These are phyloP conservation scores for Monosporascus sp. DNA, from an alignment of 2,329 filamentous ascomycete species.

Conservation along the genomic window DNA sequence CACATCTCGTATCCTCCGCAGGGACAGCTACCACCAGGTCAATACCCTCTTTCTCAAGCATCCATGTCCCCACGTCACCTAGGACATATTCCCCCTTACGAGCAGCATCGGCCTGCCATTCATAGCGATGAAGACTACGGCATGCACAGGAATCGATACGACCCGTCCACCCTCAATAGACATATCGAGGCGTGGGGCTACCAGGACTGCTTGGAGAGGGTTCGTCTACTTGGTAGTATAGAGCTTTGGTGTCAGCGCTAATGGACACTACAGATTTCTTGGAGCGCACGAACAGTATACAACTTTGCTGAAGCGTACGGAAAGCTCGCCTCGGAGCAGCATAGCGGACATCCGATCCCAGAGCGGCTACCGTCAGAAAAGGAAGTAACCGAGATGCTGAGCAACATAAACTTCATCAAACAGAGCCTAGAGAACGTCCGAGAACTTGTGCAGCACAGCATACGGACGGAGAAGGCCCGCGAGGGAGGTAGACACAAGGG, in stretches of 20 bases:
- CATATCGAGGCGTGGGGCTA: constrained; percentile 51
- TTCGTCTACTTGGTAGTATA: constrained; percentile 18
- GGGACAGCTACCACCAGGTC: constrained; percentile 43
- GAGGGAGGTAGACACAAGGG: constrained; percentile 45
- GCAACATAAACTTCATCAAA: constrained; percentile 46
- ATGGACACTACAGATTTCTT: constrained; percentile 39
- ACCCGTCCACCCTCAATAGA: constrained; percentile 36
- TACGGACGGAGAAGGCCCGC: constrained; percentile 46
- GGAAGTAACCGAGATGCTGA: constrained; percentile 50
- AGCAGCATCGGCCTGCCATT: constrained; percentile 36
- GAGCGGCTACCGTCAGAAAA: constrained; percentile 50
- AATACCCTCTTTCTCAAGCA: constrained; percentile 31
- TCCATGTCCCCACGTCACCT: constrained; percentile 47
- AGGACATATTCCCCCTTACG: constrained; percentile 40
- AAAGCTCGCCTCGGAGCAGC: constrained; percentile 50
- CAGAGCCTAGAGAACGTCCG: constrained; percentile 50
- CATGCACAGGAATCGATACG: constrained; percentile 36
- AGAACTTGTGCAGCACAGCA: constrained; percentile 46
- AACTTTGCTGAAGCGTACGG: constrained; percentile 54
- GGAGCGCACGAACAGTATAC: constrained; percentile 46
- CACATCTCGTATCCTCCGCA: constrained; percentile 35
- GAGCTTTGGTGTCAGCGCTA: neutral
- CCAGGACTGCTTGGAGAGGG: constrained; percentile 45
- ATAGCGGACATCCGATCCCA: constrained; percentile 47
- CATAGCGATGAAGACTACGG: constrained; percentile 43